Evolutionary conservation across 139 green algal genomes (phyloP), one percentile per base, ranked within the genome.

Genomic region (Bryopsis sp.): DNA sequence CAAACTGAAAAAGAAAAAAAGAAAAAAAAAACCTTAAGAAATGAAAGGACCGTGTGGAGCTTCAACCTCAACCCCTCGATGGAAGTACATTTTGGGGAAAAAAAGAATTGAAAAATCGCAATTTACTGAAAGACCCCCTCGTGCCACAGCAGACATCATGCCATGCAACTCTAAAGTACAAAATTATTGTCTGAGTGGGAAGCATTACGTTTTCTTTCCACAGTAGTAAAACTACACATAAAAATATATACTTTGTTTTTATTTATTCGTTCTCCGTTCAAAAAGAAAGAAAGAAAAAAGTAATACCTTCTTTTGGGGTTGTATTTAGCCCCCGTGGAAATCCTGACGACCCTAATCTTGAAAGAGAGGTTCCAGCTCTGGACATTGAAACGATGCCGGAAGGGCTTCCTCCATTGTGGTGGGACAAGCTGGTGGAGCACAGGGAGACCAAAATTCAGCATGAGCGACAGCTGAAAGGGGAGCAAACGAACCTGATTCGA

Each of bases 351-450:
- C 19, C 43, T 54, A 19, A 54, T 54, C 43, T 11, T 11, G 43
- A 54, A 11, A 11, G 15, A 54, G 43, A 54, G 15, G 43, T 26
- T 54, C 19, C 19, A 19, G 43, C 11, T 54, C 43, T 26, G 26
- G 29, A 67, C 28, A n/a, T 6, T 47, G 6, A 29, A 15, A 7
- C 22, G 19, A 19, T 7, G 5, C 59, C 59, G 15, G 29, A 67
- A 24, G 31, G 59, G 4, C 15, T 67, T n/a, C 31, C 19, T 43
- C 59, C 59, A 39, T 29, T 24, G 7, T 29, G 7, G 5, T 67
- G 59, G 59, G 31, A 39, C 26, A 67, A 43, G 29, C 19, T 67
- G n/a, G 4, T 67, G 31, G 59, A 67, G 32, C 59, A 39, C 7
- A 26, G 59, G 29, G 6, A 67, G 6, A 28, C 24, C 6, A 8